Base-by-base conservation (phyloP, 2,329 filamentous ascomycete genomes). In the Monilinia fructicola region DNA sequence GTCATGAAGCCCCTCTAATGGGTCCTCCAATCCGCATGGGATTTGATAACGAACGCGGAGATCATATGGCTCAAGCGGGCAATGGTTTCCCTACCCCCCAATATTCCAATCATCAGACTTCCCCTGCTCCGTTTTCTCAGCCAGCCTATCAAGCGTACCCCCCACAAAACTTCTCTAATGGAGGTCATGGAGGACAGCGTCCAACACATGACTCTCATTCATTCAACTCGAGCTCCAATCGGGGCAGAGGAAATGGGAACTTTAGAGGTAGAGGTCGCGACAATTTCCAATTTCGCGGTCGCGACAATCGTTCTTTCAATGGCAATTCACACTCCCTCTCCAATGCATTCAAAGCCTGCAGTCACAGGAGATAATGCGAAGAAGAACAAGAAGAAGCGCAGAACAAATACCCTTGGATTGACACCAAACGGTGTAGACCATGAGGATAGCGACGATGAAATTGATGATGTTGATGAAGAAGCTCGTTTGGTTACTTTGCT, bases 371-470 rank as follows among this genome's bases (percentile, higher is more conserved):
- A 84, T 78, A 78, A 79, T 73, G 76, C 79, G 73, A 67, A 65
- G 66, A 76, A 76, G 67, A 89, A 88, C 76, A 89, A 88, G 77
- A 91, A 90, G 81, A 90, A 89, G 80, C 85, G 87, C 67, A 89
- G 87, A 79, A 86, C 86, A 50, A 90, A 90, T 71, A 88, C 87
- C 1, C 82, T 93, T 31, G 90, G 90, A 44, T 81, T 93, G 59
- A 90, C 88, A 11, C 88, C 89, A 65, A 76, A 74, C 71, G 74
- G 73, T 69, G 73, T 72, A 68, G 76, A 77, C 21, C 85, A 85
- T 38, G 84, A 87, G 71, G 84, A 86, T 62, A 87, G 83, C 60
- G 85, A 86, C 68, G 88, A 90, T 66, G 88, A 90, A 58, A 65
- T 74, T 67, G 87, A 88, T 64, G 85, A 90, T 69, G 81, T 86